Conservation (phyloP, 2,329 filamentous ascomycete genomes). For the Fusarium sp. region DNA sequence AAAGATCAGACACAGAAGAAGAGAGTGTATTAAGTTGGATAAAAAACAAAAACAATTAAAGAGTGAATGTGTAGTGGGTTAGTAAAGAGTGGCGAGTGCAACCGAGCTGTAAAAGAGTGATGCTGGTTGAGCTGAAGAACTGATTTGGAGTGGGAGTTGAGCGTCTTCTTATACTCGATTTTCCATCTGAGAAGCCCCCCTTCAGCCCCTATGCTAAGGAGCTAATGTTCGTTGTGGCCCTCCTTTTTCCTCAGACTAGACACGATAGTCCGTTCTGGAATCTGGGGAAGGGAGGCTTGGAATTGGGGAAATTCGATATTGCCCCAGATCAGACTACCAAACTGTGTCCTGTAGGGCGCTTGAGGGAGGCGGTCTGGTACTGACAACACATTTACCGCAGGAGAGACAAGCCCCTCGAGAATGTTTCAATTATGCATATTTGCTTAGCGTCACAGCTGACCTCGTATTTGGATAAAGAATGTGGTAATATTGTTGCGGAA, state of each 20-base stretch:
- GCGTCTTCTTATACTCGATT: constrained; percentile 29
- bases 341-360: neutral
- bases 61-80: constrained; percentile 13
- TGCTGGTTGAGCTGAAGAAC: constrained; percentile 36
- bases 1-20: neutral
- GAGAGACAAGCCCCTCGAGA: constrained; percentile 6
- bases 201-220: neutral
- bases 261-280: neutral
- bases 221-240: fast-evolving
- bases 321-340: constrained; percentile 15
- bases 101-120: constrained; percentile 33
- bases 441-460: neutral
- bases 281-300: constrained; percentile 22
- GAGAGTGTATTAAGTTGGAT: constrained; percentile 29
- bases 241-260: neutral
- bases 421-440: constrained; percentile 20
- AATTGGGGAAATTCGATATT: constrained; percentile 35
- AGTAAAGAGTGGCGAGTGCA: constrained; percentile 36
- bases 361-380: neutral
- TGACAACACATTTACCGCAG: too few species aligned
- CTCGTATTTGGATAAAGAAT: constrained; percentile 7
- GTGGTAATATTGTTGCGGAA: neutral
- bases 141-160: constrained; percentile 5
- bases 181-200: too few species aligned
- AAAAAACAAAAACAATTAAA: constrained; percentile 16